These are phyloP conservation scores for Psidium friedrichsthalianum DNA, from an alignment of 345 rosid genomes.

Conservation along the genomic window DNA sequence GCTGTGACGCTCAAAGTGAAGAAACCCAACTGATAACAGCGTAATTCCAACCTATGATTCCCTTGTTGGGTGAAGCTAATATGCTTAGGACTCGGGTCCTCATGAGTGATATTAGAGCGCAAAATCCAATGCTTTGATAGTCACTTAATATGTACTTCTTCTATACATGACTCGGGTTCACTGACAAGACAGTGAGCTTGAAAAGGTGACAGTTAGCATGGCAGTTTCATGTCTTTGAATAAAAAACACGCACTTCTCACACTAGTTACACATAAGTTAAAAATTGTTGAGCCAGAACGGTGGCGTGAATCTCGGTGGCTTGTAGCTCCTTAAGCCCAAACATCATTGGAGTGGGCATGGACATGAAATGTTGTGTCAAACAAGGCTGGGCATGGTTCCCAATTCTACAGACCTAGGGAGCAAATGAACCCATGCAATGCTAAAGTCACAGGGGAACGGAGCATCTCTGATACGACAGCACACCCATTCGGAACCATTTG, in stretches of 20 bases:
- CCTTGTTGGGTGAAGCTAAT: not conserved
- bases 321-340: not conserved
- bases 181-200: not conserved
- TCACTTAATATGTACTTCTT: not conserved
- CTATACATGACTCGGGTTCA: not conserved
- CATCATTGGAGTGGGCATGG: not conserved
- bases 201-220: not conserved
- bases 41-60: not conserved
- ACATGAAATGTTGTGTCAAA: not conserved
- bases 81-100: rapidly evolving
- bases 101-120: not conserved
- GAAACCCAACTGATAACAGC: not conserved
- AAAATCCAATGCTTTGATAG: rapidly evolving
- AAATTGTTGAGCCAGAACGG: not conserved
- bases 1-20: not conserved
- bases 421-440: not conserved
- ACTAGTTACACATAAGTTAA: not conserved
- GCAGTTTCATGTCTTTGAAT: rapidly evolving
- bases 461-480: not conserved
- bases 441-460: not conserved
- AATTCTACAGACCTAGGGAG: not conserved
- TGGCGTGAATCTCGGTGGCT: not conserved
- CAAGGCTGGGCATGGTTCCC: not conserved
- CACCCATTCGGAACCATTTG: not conserved
- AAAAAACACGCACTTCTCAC: not conserved